Evolutionary conservation across 1,284 basidiomycete genomes (phyloP).

Genomic region (Boletus sp.): DNA sequence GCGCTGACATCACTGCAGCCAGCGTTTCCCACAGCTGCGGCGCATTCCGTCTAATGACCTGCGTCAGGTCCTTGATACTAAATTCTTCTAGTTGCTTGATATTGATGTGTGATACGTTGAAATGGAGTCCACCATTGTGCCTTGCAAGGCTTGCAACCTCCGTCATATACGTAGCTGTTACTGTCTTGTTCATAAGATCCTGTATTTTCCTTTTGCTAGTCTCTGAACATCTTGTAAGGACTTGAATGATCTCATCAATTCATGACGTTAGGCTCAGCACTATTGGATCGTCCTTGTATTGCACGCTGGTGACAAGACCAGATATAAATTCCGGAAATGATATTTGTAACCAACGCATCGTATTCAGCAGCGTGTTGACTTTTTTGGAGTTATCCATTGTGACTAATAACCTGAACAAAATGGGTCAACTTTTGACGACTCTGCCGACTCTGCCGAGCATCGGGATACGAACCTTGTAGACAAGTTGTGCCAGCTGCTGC

Average conservation of each 20-base stretch:
- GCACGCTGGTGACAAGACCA: neutral
- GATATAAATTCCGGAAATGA: conserved; percentile 1
- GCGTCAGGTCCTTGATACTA: neutral
- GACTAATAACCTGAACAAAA: conserved; percentile 3
- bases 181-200: neutral
- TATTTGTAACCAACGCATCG: neutral
- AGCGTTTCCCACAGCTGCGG: neutral
- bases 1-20: neutral
- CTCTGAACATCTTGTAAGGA: neutral
- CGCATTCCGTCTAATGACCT: neutral
- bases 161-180: neutral
- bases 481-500: neutral
- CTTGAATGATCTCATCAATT: neutral
- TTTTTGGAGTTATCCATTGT: conserved; percentile 9
- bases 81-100: neutral
- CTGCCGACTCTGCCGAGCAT: neutral
- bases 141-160: neutral
- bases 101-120: neutral
- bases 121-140: neutral
- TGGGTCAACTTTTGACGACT: neutral
- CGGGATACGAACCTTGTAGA: neutral
- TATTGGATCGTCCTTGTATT: neutral
- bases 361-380: conserved; percentile 2
- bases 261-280: neutral
- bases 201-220: neutral